Conservation (phyloP, 192 early-diverging fungal species). For the Entomortierella chlamydospora region DNA sequence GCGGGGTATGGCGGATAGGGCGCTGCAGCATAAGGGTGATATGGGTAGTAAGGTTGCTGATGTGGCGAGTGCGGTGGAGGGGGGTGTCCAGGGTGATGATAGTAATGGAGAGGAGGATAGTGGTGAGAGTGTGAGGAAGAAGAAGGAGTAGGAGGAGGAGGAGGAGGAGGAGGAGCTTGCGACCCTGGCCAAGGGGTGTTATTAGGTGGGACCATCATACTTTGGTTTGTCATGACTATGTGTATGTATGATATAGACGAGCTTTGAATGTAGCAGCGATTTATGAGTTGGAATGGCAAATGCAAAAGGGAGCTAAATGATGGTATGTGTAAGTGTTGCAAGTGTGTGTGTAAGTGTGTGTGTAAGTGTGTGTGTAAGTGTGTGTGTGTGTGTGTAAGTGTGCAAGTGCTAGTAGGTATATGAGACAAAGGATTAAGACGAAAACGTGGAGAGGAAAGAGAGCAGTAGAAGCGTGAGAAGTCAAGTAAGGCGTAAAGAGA, state of each 20-base stretch:
- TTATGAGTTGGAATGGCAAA: too few relatives aligned
- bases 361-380: too few relatives aligned
- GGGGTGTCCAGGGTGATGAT: conserved; percentile 24
- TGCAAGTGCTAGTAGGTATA: too few relatives aligned
- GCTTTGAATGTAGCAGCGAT: too few relatives aligned
- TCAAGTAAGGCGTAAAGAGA: not conserved
- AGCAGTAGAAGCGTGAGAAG: too few relatives aligned
- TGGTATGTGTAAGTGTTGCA: too few relatives aligned
- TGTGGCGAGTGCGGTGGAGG: conserved; percentile 22
- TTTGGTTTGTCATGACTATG: conserved; percentile 44
- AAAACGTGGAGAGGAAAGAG: too few relatives aligned
- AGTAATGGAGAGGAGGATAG: conserved; percentile 16
- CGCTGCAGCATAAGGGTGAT: conserved; percentile 25
- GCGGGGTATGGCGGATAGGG: conserved; percentile 31
- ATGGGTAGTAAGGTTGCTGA: conserved; percentile 42
- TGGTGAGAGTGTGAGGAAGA: conserved; percentile 3
- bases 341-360: too few relatives aligned
- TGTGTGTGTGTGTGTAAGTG: too few relatives aligned
- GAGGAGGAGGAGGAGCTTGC: conserved; percentile 3
- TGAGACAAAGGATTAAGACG: too few relatives aligned
- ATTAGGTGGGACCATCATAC: conserved; percentile 43
- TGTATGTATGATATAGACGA: too few relatives aligned
- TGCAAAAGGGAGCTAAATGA: too few relatives aligned
- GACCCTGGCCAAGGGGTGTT: conserved; percentile 46
- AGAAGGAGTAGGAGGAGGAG: conserved; percentile 2